Conservation (phyloP, 2,329 filamentous ascomycete genomes). For the Aspergillus eucalypticola region DNA sequence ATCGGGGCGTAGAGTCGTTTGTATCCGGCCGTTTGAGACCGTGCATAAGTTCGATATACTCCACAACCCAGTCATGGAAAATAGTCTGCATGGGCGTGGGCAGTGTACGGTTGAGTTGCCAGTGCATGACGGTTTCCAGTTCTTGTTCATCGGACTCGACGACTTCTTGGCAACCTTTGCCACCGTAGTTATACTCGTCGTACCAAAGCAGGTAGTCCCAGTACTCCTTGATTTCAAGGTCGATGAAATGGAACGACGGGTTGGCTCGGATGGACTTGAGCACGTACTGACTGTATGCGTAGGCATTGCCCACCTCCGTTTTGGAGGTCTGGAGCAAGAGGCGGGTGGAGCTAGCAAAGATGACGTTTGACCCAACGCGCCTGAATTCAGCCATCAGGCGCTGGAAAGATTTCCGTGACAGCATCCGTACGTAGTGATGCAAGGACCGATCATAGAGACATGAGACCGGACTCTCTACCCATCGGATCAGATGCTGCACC, state of each 20-base stretch:
- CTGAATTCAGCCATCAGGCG: conserved; percentile 97
- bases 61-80: conserved; percentile 90
- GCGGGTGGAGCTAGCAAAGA: conserved; percentile 90
- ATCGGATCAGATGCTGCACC: conserved; percentile 94
- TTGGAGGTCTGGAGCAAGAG: conserved; percentile 94
- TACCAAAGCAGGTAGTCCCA: conserved; percentile 99
- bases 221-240: conserved; percentile 96
- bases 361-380: conserved; percentile 87
- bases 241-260: conserved; percentile 94
- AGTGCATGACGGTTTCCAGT: conserved; percentile 93
- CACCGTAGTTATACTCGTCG: conserved; percentile 98
- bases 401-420: conserved; percentile 95
- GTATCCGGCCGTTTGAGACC: conserved; percentile 71
- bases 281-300: conserved; percentile 95
- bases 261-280: conserved; percentile 96
- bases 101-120: conserved; percentile 91
- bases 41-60: conserved; percentile 96
- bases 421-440: conserved; percentile 97
- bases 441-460: conserved; percentile 93
- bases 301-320: conserved; percentile 93
- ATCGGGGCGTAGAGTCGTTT: conserved; percentile 58
- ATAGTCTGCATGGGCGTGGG: conserved; percentile 75
- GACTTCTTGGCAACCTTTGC: conserved; percentile 84
- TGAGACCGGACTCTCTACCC: conserved; percentile 91
- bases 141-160: conserved; percentile 73